Conservation (phyloP, 1,284 basidiomycete genomes). For the Pyrrhoderma lamaoense region DNA sequence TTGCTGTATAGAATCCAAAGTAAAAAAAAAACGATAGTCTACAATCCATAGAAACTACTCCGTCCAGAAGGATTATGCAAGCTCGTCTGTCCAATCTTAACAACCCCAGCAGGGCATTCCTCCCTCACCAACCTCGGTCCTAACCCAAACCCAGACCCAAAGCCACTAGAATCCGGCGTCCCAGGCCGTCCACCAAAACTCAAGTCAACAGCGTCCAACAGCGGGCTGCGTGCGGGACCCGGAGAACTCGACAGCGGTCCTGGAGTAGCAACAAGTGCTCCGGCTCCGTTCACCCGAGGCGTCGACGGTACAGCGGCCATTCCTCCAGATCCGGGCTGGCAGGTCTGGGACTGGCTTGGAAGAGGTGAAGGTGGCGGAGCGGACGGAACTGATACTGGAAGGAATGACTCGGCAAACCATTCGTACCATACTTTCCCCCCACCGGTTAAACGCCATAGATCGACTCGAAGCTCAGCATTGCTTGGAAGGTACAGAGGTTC, state of each 20-base stretch:
- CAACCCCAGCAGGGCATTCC: constrained; percentile 26
- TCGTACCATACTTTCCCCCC: constrained; percentile 95
- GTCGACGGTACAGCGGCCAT: neutral
- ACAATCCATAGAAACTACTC: constrained; percentile 88
- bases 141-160: constrained; percentile 14
- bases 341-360: constrained; percentile 10
- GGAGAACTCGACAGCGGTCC: constrained; percentile 43
- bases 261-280: constrained; percentile 26
- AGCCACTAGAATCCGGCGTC: constrained; percentile 14
- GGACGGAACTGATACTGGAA: constrained; percentile 42
- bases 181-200: constrained; percentile 24
- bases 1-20: too few species aligned
- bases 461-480: constrained; percentile 86
- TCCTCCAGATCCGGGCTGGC: constrained; percentile 1
- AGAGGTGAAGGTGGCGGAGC: constrained; percentile 20
- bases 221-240: constrained; percentile 35
- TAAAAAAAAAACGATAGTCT: constrained; percentile 11
- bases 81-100: constrained; percentile 91
- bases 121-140: constrained; percentile 9
- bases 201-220: constrained; percentile 53
- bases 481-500: constrained; percentile 92
- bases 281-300: constrained; percentile 20
- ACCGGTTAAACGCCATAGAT: constrained; percentile 91
- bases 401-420: constrained; percentile 92
- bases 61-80: constrained; percentile 87